These are phyloP conservation scores for Ascoidea asiatica DNA, from an alignment of 805 yeast species.

Conservation along the genomic window DNA sequence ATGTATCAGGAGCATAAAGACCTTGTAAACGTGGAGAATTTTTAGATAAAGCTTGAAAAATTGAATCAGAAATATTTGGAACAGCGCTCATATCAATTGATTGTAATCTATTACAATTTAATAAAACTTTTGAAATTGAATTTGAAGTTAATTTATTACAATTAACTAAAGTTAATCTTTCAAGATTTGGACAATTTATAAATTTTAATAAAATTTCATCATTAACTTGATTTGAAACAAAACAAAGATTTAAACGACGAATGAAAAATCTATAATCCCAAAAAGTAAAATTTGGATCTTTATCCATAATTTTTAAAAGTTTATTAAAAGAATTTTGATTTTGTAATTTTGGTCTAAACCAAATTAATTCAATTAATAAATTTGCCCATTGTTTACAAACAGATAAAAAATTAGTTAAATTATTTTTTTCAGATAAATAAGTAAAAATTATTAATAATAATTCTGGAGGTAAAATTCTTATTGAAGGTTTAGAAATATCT, in stretches of 20 bases:
- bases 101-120: constrained; percentile 58
- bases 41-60: constrained; percentile 51
- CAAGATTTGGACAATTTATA: constrained; percentile 61
- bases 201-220: constrained; percentile 51
- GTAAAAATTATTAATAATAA: constrained; percentile 55
- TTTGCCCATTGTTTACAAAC: constrained; percentile 77
- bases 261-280: constrained; percentile 61
- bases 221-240: constrained; percentile 53
- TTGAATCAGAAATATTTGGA: constrained; percentile 51
- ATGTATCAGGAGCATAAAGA: constrained; percentile 77
- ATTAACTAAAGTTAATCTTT: constrained; percentile 74
- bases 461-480: constrained; percentile 30
- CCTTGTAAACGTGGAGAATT: constrained; percentile 77
- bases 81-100: constrained; percentile 83
- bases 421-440: constrained; percentile 43
- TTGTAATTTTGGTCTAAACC: constrained; percentile 76
- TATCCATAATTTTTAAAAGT: constrained; percentile 41
- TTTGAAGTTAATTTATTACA: constrained; percentile 50
- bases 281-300: constrained; percentile 32
- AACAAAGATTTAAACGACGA: constrained; percentile 67
- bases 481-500: background rate
- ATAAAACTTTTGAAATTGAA: constrained; percentile 49
- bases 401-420: constrained; percentile 45
- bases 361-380: constrained; percentile 61
- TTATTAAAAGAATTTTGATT: constrained; percentile 33